Base-by-base conservation (phyloP, 345 rosid species). In the Populus deltoides region DNA sequence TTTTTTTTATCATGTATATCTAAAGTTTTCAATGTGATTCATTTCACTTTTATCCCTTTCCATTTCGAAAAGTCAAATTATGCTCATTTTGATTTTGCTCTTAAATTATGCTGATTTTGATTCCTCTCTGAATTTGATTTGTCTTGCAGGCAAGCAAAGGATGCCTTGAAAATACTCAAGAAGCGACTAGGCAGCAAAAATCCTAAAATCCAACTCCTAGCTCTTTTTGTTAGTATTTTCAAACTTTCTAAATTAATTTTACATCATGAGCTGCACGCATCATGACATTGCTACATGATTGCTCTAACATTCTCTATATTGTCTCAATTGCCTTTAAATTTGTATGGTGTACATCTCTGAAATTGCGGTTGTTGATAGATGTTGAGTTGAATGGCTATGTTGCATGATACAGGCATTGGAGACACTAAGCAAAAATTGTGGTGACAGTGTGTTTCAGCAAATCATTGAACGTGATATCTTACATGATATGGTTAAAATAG, bases 401-500 rank as follows among this genome's bases (percentile, higher is more conserved):
- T 7, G 10, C 39, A 59, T 57, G 70, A 83, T 77, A 71, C 61
- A 96, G 99, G 98, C 84, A 65, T 79, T 96, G 93, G 99, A 96
- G 89, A 88, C 99, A 61, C 81, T 96, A 66, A 92, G 97, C 89
- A 96, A 96, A 88, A 96, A 93, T 68, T 96, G 99, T 78, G 97
- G 97, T 2, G 98, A 96, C 75, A 86, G 79, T 81, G 88, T 96
- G 67, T 90, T 89, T 83, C 94, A 90, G 90, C 97, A 84, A 86
- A 96, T 96, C 29, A 83, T 87, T 22, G 99, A 96, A 81, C 97
- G 99, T 49, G 97, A 92, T 77, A 91, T 96, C 81, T 85, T 96
- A 76, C 97, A 82, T 81, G 99, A 96, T 65, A 96, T 96, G 99
- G 97, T 96, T 80, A 96, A 93, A 84, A 89, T 93, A 75, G 97